Evolutionary conservation across 768 basidiomycete species (phyloP).

Genomic region (Daedaleopsis sinensis): DNA sequence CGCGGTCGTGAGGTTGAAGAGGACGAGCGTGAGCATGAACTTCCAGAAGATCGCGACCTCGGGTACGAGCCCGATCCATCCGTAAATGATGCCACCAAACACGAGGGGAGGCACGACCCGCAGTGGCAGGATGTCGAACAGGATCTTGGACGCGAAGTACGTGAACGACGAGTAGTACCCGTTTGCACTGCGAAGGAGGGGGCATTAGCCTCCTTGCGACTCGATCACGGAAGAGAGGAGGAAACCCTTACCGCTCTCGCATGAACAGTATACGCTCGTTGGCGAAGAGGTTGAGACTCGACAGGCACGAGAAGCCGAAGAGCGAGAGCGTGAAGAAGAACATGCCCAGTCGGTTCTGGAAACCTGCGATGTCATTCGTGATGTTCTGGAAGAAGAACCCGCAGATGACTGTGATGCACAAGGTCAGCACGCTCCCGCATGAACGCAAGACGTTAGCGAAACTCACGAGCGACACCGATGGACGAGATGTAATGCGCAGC

Average conservation of each 20-base stretch:
- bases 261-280: constrained; percentile 96
- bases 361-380: constrained; percentile 94
- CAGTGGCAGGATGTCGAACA: constrained; percentile 95
- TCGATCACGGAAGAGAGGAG: too few species aligned
- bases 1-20: constrained; percentile 97
- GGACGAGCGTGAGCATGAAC: constrained; percentile 92
- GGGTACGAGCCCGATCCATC: constrained; percentile 92
- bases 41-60: constrained; percentile 94
- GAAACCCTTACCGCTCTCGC: constrained; percentile 78
- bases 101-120: constrained; percentile 94
- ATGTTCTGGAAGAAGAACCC: constrained; percentile 93
- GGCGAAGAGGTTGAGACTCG: constrained; percentile 91
- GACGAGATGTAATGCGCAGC: constrained; percentile 89
- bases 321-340: constrained; percentile 98
- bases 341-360: constrained; percentile 93
- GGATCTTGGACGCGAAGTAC: constrained; percentile 96
- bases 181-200: constrained; percentile 64
- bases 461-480: constrained; percentile 80
- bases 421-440: constrained; percentile 9
- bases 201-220: too few species aligned
- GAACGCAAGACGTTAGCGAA: background rate
- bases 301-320: constrained; percentile 96
- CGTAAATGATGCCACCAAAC: constrained; percentile 95
- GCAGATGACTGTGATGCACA: constrained; percentile 65
- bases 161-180: constrained; percentile 98